Evolutionary conservation across 305 asterid genomes (phyloP), one percentile per base, ranked within the genome.

Genomic region (Petunia hybrid): DNA sequence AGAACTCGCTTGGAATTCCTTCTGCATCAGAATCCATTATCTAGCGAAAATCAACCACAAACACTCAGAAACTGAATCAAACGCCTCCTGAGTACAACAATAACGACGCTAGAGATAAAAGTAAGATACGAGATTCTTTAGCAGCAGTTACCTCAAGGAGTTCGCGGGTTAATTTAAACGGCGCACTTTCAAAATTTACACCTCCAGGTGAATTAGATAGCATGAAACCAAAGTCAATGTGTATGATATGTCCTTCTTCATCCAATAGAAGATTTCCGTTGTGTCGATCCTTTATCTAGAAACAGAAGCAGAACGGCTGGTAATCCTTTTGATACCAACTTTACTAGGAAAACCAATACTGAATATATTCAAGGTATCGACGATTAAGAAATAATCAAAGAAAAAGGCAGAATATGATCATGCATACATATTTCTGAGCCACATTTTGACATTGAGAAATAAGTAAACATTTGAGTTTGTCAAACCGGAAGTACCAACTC

Each of bases 21-120:
- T 95, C 99, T 71, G 99, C 99, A 85, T 95, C 99, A 79, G 98
- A 95, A 86, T 95, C 98, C 99, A 95, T 95, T 78, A 95, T 97
- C 99, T 95, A 81, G 81, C 42, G 75, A 84, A 88, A 85, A 82
- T 63, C 82, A 85, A 86, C 68, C 66, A 57, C 56, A 43, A 41
- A 73, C 80, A 45, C 60, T 68, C 45, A 63, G 63, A 61, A 41
- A 80, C 64, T 79, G 53, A 65, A 83, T 65, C 75, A 74, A 74
- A 53, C 79, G 14, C 48, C 65, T 74, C 63, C 79, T 53, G 38
- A 74, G 55, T 57, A 74, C 38, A 38, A 74, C 67, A 53, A 55
- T 14, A 74, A 74, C 2, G 41, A 22, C 39, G 79, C 16, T 38
- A 55, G n/a, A 53, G 53, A 41, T 36, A 74, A 53, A 42, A 35